Base-by-base conservation (phyloP, 1,284 basidiomycete genomes). In the Fistulina hepatica region DNA sequence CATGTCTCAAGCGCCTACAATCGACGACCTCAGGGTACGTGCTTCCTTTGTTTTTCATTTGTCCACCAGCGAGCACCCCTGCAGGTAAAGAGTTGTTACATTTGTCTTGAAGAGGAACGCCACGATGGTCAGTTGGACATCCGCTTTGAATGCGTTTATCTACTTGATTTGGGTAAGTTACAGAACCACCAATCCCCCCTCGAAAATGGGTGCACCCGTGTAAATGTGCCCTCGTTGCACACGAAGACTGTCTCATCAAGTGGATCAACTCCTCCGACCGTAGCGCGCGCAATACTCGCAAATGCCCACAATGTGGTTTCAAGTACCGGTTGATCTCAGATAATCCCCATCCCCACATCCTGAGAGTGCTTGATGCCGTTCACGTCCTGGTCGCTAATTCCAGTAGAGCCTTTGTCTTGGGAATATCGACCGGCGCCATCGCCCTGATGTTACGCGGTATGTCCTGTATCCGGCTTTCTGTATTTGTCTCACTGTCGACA, bases 251-350 rank as follows among this genome's bases (percentile, higher is more conserved):
- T 59, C 69, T 85, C 15, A 67, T 84, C 21, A 69, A 74, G 42
- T 86, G 83, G 83, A 80, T 86, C 28, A 67, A 72, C 41, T 66
- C 76, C 19, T 67, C 81, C 6, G 76, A 83, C 2, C 68, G 65
- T n/a, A n/a, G n/a, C n/a, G 64, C 71, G 12, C 52, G 61, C 2
- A 77, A 78, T 47, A 76, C 80, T 0, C 66, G 81, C 40, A 80
- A 81, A 50, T 89, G 84, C 49, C 83, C 84, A 0, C 84, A 86
- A 47, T 88, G 83, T 45, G 67, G 73, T 4, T 62, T 73, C 0
- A 52, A 52, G 23, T 88, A 86, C 53, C 68, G 75, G 48, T 55
- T 86, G 33, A 69, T 73, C 44, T 81, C 81, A 55, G 56, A 74
- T 3, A 70, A 73, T 31, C 75, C 76, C 0, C 37, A 58, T 8